phyloP scores from a whole-genome alignment of 2,329 filamentous ascomycete genomes.

The Aureobasidium sp. region DNA sequence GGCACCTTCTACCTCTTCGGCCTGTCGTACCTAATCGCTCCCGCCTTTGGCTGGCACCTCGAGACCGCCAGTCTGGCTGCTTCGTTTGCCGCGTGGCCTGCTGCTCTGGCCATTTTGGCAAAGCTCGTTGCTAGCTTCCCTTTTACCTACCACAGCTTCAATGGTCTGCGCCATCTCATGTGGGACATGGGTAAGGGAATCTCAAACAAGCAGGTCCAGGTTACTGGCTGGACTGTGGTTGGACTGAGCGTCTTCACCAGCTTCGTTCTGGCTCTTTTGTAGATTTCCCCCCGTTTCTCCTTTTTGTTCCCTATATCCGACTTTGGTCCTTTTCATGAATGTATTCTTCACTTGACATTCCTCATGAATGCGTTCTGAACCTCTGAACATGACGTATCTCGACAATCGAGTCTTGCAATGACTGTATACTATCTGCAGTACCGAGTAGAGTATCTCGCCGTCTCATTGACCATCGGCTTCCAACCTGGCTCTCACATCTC shows the following conservation, averaged over 20 bases:
- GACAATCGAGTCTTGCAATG: neutral
- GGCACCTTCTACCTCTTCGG: conserved; percentile 73
- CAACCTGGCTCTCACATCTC: conserved; percentile 72
- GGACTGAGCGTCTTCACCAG: conserved; percentile 46
- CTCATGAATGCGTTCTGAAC: neutral
- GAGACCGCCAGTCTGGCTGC: conserved; percentile 56
- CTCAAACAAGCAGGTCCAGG: conserved; percentile 54
- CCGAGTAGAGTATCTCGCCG: neutral
- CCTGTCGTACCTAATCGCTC: conserved; percentile 69
- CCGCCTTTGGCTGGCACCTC: conserved; percentile 62
- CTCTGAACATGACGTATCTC: neutral
- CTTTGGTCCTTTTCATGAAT: neutral
- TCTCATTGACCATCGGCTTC: conserved; percentile 32
- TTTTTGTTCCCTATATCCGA: neutral
- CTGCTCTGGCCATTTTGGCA: conserved; percentile 47
- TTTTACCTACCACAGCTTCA: conserved; percentile 60
- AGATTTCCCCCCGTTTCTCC: neutral
- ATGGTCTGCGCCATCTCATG: conserved; percentile 61
- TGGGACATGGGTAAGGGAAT: conserved; percentile 60
- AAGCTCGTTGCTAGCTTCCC: conserved; percentile 54
- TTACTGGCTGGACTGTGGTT: conserved; percentile 55
- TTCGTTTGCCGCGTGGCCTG: conserved; percentile 53
- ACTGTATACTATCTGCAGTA: neutral
- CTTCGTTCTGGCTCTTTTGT: conserved; percentile 36
- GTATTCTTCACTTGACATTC: neutral